These are phyloP conservation scores for Albifimbria verrucaria DNA, from an alignment of 2,329 filamentous ascomycete genomes.

Conservation along the genomic window DNA sequence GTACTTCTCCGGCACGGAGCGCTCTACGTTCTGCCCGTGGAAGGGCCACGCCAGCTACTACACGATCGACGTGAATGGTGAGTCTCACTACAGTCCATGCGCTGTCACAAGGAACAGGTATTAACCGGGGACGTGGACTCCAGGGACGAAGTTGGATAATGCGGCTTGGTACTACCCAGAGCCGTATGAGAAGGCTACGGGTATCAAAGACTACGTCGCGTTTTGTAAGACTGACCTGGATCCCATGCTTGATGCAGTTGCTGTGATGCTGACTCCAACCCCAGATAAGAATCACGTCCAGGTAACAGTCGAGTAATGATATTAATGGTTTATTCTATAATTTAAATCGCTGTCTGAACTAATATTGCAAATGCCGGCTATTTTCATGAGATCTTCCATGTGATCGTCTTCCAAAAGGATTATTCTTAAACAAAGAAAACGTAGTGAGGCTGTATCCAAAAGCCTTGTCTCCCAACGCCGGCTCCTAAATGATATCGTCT, in stretches of 20 bases:
- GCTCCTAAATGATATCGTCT: neutral
- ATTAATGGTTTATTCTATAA: too few species aligned
- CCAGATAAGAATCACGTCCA: constrained; percentile 32
- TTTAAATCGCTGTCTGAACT: too few species aligned
- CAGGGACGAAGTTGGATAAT: constrained; percentile 45
- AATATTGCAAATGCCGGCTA: neutral
- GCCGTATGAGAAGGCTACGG: constrained; percentile 43
- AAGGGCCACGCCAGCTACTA: constrained; percentile 58
- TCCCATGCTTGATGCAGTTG: neutral
- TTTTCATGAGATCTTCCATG: neutral
- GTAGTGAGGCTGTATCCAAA: too few species aligned
- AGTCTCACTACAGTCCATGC: constrained; percentile 5
- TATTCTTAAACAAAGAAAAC: too few species aligned
- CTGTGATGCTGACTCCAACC: constrained; percentile 4
- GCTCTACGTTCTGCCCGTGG: constrained; percentile 51
- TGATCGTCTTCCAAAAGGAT: too few species aligned
- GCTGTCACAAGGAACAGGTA: too few species aligned
- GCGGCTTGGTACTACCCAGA: constrained; percentile 58
- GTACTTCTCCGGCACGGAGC: constrained; percentile 41
- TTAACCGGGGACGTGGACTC: too few species aligned
- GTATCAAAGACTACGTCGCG: constrained; percentile 53
- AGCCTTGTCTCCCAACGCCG: neutral
- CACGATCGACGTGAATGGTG: constrained; percentile 45
- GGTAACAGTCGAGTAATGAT: constrained; percentile 12
- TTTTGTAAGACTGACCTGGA: constrained; percentile 45